Evolutionary conservation across 2,329 filamentous ascomycete species (phyloP), one percentile per base, ranked within the genome.

Genomic region (Oidium heveae): DNA sequence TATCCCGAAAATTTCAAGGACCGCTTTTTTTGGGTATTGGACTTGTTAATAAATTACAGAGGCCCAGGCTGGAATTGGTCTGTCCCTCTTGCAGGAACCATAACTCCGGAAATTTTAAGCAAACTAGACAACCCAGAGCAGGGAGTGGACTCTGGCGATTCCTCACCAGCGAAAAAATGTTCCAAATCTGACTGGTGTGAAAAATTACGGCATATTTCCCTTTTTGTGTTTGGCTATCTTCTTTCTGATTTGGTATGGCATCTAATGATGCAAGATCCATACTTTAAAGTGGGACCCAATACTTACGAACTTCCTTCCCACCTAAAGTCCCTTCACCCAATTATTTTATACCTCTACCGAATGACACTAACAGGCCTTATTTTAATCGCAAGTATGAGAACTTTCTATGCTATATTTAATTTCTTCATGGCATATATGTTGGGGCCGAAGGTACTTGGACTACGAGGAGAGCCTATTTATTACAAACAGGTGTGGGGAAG

Each of bases 191-290:
- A 67, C 66, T 55, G 60, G 65, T 4, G 73, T 70, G 3, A 66
- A 68, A 37, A 60, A 59, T 22, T 62, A 68, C 2, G 72, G 80
- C 43, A 58, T 89, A 85, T 63, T 58, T 91, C n/a, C n/a, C n/a
- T n/a, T n/a, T n/a, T n/a, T n/a, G n/a, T n/a, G n/a, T n/a, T n/a
- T n/a, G n/a, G n/a, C n/a, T n/a, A n/a, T 13, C 57, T 75, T 9
- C 69, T 94, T 9, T 69, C 94, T 9, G 89, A 95, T 66, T 56
- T 78, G 7, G 66, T 85, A 54, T 84, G 83, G 61, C 72, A 79
- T 1, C 58, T 78, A 57, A 80, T 86, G 69, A 79, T 81, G 60
- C 74, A 76, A 54, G 89, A 96, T 62, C 80, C 82, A 0, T 94
- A 89, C 68, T 94, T 88, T 67, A 62, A 79, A 56, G 63, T 75